phyloP scores from a whole-genome alignment of 169 alveolate genomes.

The Plasmodium chabaudi region DNA sequence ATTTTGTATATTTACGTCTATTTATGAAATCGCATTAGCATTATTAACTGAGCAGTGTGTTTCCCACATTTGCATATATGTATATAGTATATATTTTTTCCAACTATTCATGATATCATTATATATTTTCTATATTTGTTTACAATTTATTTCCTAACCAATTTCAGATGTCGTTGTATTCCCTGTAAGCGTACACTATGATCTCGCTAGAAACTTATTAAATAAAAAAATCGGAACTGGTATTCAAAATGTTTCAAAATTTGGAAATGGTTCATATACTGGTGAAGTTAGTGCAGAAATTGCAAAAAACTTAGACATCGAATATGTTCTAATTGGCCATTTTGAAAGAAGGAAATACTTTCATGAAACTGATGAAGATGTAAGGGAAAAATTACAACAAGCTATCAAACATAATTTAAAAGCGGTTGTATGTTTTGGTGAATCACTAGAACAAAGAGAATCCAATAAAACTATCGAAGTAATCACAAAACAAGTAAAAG shows the following conservation, averaged over 20 bases:
- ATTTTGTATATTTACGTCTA: too few relatives aligned
- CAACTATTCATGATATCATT: slow-evolving; percentile 3
- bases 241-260: slow-evolving; percentile 93
- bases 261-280: slow-evolving; percentile 98
- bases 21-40: too few relatives aligned
- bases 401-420: slow-evolving; percentile 89
- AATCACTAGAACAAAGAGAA: slow-evolving; percentile 95
- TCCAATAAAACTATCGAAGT: slow-evolving; percentile 94
- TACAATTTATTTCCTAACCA: not conserved
- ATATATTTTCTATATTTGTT: slow-evolving; percentile 15
- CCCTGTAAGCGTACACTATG: slow-evolving; percentile 92
- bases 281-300: slow-evolving; percentile 97
- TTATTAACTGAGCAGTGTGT: too few relatives aligned
- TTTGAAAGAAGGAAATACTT: slow-evolving; percentile 97
- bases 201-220: slow-evolving; percentile 83
- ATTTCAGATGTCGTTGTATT: slow-evolving; percentile 89
- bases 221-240: slow-evolving; percentile 89
- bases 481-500: slow-evolving; percentile 91
- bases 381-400: slow-evolving; percentile 93
- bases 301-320: slow-evolving; percentile 92
- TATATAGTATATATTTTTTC: not conserved
- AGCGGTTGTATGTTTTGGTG: slow-evolving; percentile 98
- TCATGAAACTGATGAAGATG: slow-evolving; percentile 95
- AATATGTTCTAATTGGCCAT: slow-evolving; percentile 98
- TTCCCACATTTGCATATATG: not conserved